A percentile compares a stretch with the other conserved stretches of the same genome.
Conservation (phyloP, 768 basidiomycete genomes). For the Collybia sp. region DNA sequence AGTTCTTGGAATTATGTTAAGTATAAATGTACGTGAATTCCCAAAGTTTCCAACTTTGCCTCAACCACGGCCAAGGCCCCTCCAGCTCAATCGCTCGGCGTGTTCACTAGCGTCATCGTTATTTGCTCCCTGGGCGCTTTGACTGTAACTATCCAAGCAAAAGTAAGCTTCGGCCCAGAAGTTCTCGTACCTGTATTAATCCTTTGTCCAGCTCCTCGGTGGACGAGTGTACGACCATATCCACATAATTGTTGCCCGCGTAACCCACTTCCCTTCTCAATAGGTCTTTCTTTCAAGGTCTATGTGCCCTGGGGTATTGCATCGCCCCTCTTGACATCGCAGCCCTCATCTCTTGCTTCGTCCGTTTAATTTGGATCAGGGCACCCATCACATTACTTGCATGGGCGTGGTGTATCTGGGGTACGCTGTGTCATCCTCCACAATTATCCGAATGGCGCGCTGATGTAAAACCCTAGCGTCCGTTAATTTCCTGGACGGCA, state of each 20-base stretch:
- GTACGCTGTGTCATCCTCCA: conserved; percentile 37
- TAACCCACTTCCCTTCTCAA: conserved; percentile 3
- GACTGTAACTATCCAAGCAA: conserved; percentile 93
- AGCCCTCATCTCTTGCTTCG: conserved; percentile 81
- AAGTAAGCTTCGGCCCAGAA: conserved; percentile 41
- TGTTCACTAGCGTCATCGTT: conserved; percentile 93
- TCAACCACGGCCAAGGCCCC: conserved; percentile 59
- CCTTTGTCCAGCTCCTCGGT: conserved; percentile 55
- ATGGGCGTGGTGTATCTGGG: conserved; percentile 98
- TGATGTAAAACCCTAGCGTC: conserved; percentile 50
- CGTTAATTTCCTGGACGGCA: conserved; percentile 93
- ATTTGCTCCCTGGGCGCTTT: conserved; percentile 89
- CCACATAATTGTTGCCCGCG: not conserved
- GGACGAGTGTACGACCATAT: conserved; percentile 64
- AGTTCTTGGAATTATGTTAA: conserved; percentile 77
- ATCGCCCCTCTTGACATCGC: conserved; percentile 91
- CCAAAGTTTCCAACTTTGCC: not conserved
- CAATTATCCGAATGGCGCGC: not conserved
- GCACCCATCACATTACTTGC: conserved; percentile 81
- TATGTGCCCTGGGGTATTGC: conserved; percentile 94
- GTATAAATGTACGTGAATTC: conserved; percentile 58
- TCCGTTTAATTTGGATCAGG: conserved; percentile 81
- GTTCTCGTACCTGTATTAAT: conserved; percentile 1
- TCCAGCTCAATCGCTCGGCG: conserved; percentile 71
- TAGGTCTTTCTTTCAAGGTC: conserved; percentile 93